phyloP scores from a whole-genome alignment of 768 basidiomycete species.

The Rhizopogon vesiculosus region DNA sequence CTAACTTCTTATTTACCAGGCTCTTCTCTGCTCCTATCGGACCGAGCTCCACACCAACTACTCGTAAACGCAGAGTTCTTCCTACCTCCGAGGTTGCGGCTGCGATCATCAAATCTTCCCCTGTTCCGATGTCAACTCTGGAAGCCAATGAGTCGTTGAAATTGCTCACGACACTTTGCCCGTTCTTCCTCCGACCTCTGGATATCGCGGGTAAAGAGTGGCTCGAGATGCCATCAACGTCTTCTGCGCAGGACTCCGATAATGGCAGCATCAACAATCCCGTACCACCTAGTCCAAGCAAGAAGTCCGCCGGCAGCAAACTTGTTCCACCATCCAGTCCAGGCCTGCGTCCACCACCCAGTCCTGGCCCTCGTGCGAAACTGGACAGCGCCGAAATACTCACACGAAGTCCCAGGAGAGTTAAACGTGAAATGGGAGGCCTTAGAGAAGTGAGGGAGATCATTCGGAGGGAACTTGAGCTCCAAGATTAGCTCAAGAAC shows the following conservation, averaged over 20 bases:
- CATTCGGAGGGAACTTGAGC: conserved; percentile 73
- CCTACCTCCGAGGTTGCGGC: conserved; percentile 61
- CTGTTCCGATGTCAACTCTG: conserved; percentile 71
- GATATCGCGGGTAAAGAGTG: conserved; percentile 53
- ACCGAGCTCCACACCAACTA: conserved; percentile 45
- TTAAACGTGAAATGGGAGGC: conserved; percentile 68
- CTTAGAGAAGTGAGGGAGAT: conserved; percentile 78
- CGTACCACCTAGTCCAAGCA: conserved; percentile 34
- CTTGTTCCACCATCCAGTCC: conserved; percentile 31
- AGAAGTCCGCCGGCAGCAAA: conserved; percentile 19
- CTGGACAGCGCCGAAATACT: conserved; percentile 59
- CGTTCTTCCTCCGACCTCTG: conserved; percentile 72
- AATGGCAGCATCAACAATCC: conserved; percentile 8
- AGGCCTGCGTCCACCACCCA: conserved; percentile 29
- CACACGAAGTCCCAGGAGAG: conserved; percentile 66
- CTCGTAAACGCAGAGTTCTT: conserved; percentile 67
- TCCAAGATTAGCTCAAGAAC: conserved; percentile 41
- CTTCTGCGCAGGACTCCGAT: conserved; percentile 11
- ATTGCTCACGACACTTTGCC: conserved; percentile 65
- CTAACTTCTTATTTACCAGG: conserved; percentile 33
- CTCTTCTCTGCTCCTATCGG: conserved; percentile 65
- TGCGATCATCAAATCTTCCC: conserved; percentile 75
- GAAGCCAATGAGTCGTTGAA: conserved; percentile 74
- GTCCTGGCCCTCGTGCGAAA: conserved; percentile 47
- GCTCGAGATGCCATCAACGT: conserved; percentile 43